Percentiles rank a stretch among this genome's conserved stretches.
These are phyloP conservation scores for Alternaria incomplexa DNA, from an alignment of 2,329 filamentous ascomycete genomes.

Conservation along the genomic window DNA sequence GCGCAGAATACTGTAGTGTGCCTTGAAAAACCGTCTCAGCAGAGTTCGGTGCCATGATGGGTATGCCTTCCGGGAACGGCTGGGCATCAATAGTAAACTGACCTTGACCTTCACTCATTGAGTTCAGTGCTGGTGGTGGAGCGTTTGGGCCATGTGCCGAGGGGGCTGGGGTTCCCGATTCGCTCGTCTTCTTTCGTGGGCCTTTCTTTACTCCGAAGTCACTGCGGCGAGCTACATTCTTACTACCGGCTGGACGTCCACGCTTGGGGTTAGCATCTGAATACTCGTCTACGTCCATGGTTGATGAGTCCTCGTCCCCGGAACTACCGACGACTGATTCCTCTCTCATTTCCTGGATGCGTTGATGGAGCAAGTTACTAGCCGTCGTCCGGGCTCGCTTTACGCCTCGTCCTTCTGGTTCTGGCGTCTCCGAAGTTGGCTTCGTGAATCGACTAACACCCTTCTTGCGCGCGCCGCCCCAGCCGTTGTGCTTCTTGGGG, in stretches of 20 bases:
- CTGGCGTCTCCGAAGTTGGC: conserved; percentile 42
- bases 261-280: conserved; percentile 34
- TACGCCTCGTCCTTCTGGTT: conserved; percentile 39
- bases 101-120: conserved; percentile 46
- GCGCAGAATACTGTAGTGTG: conserved; percentile 35
- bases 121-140: conserved; percentile 40
- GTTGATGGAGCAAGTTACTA: conserved; percentile 46
- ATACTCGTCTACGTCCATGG: conserved; percentile 39
- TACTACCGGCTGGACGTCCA: conserved; percentile 53
- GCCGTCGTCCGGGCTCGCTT: conserved; percentile 38
- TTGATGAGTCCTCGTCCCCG: conserved; percentile 44
- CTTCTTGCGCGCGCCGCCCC: conserved; percentile 48
- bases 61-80: conserved; percentile 22
- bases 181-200: conserved; percentile 48
- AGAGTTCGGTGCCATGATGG: conserved; percentile 34
- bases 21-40: conserved; percentile 45
- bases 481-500: conserved; percentile 43
- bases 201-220: conserved; percentile 59
- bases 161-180: conserved; percentile 26
- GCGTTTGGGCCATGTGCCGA: conserved; percentile 30
- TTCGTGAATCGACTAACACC: conserved; percentile 43
- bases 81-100: conserved; percentile 46
- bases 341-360: conserved; percentile 56
- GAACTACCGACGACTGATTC: conserved; percentile 48
- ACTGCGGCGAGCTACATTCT: conserved; percentile 53